Base-by-base conservation (phyloP, 345 rosid genomes). In the Brassica incana region DNA sequence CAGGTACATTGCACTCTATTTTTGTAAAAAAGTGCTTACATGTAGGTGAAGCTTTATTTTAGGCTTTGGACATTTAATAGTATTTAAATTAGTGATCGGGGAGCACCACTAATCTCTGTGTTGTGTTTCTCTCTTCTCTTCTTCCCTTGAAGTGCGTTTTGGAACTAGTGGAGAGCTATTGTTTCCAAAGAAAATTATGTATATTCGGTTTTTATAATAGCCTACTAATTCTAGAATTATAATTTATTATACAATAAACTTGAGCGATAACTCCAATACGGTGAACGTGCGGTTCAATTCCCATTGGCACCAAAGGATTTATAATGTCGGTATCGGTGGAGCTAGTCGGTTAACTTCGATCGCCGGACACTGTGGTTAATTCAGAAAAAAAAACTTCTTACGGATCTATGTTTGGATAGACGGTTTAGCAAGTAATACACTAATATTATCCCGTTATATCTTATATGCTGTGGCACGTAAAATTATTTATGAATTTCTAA, bases 101-200 rank as follows among this genome's bases (percentile, higher is more conserved):
- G 70, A 77, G 65, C 75, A 69, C 36, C 40, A 62, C 25, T 15
- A 27, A 32, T 77, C 8, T 69, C 40, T 50, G 40, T 14, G 8
- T 18, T 70, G 15, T 70, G 14, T 45, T 50, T 63, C 65, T 71
- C 80, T 70, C 65, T 50, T 71, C 76, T 69, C 50, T 77, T 36
- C 61, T 48, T 56, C 50, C 8, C 5, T 35, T 23, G 12, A 6
- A 70, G 54, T 77, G 62, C 68, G 50, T 43, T 35, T 43, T 15
- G 23, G 27, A 43, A 60, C 35, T 60, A 69, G 74, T 76, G 80
- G 69, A 30, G 30, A 58, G 67, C 38, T 66, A 36, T 40, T 36
- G 20, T 61, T 6, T 61, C 11, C 33, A 0, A 27, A 25, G 58
- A 50, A 43, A 50, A 50, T 50, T 50, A 27, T 25, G 32, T 61